Conservation (phyloP, 495 filamentous ascomycete species). For the Penicillium lagena region DNA sequence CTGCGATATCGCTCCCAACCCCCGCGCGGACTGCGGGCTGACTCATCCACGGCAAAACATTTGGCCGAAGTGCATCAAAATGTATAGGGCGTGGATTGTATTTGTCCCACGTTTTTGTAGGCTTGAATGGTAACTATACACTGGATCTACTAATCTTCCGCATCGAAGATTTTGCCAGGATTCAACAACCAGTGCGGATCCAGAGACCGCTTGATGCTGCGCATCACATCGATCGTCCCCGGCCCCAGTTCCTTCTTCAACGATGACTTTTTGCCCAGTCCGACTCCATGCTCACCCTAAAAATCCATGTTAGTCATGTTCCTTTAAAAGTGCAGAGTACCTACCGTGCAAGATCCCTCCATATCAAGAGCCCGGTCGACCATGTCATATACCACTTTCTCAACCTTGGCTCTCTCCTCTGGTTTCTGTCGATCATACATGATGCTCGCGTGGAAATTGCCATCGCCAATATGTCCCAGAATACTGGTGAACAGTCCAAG, state of each 20-base stretch:
- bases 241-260: conserved; percentile 76
- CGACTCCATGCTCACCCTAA: conserved; percentile 80
- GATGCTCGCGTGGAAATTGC: conserved; percentile 89
- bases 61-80: no score
- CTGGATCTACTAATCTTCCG: conserved; percentile 7
- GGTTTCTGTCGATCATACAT: conserved; percentile 68
- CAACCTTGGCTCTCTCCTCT: conserved; percentile 63
- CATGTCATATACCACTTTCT: conserved; percentile 81
- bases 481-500: conserved; percentile 81
- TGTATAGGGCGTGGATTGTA: no score
- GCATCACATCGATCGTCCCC: conserved; percentile 80
- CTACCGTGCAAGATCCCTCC: conserved; percentile 84
- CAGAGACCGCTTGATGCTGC: conserved; percentile 71
- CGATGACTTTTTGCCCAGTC: conserved; percentile 78
- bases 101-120: no score
- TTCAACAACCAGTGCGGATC: conserved; percentile 92
- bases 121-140: neutral
- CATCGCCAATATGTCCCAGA: conserved; percentile 80
- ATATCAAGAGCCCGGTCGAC: conserved; percentile 81
- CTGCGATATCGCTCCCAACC: no score
- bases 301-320: conserved; percentile 6
- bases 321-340: neutral
- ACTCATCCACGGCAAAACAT: no score
- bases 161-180: conserved; percentile 83
- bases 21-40: no score